Evolutionary conservation across 2,329 filamentous ascomycete genomes (phyloP).

Genomic region (Neonectria hederae): DNA sequence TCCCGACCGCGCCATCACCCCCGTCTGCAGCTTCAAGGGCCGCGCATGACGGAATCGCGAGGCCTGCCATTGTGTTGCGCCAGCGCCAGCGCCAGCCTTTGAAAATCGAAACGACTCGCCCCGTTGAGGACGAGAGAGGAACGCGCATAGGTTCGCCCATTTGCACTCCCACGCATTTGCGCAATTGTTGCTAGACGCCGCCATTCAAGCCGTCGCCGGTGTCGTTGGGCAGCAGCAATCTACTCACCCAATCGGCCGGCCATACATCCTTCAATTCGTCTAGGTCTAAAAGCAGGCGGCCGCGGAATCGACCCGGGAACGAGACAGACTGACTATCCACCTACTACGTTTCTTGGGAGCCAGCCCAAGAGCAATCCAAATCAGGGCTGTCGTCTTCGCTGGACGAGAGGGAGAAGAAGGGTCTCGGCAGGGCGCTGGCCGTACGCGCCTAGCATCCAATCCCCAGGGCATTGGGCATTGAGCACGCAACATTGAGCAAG

Average conservation of each 20-base stretch:
- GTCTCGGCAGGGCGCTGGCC: neutral
- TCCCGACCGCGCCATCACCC: conserved; percentile 31
- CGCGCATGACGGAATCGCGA: conserved; percentile 31
- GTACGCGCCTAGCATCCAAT: neutral
- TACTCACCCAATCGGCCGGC: neutral
- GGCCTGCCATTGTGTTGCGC: conserved; percentile 22
- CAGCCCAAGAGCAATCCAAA: conserved; percentile 4
- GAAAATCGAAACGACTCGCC: conserved; percentile 14
- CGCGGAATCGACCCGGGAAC: conserved; percentile 1
- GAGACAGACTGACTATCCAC: neutral
- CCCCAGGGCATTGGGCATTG: neutral
- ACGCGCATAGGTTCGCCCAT: conserved; percentile 1
- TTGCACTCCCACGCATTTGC: neutral
- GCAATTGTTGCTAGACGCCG: conserved; percentile 9
- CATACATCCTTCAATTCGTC: neutral
- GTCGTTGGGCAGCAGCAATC: conserved; percentile 25
- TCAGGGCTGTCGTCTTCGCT: neutral
- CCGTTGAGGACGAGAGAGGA: conserved; percentile 16
- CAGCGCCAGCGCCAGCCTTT: conserved; percentile 2
- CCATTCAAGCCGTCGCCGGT: conserved; percentile 6
- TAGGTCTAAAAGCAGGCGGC: neutral
- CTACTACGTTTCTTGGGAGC: neutral
- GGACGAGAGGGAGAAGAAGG: neutral
- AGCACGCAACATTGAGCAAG: neutral
- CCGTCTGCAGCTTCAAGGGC: conserved; percentile 20